These are phyloP conservation scores for Taiozyma onychis DNA, from an alignment of 1,139 yeast genomes.

Conservation along the genomic window DNA sequence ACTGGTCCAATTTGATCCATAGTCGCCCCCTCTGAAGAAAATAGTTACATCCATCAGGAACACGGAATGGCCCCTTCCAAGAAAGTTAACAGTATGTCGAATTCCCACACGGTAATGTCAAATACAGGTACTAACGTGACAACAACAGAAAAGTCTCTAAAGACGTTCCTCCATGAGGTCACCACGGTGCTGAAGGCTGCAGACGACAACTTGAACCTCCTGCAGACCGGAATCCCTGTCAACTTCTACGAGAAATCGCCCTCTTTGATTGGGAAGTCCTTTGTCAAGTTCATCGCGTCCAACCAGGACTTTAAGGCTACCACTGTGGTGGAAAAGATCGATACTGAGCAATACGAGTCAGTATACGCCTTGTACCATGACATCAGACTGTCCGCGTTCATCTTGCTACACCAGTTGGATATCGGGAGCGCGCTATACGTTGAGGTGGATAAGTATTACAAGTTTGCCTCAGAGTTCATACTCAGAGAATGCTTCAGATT, in stretches of 20 bases:
- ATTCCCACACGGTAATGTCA: background rate
- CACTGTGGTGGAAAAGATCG: conserved; percentile 29
- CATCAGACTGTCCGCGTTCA: conserved; percentile 55
- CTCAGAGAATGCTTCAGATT: conserved; percentile 63
- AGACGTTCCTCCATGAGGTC: background rate
- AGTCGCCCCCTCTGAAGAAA: background rate
- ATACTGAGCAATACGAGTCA: conserved; percentile 32
- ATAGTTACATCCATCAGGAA: background rate
- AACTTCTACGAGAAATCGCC: conserved; percentile 18
- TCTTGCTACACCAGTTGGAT: conserved; percentile 41
- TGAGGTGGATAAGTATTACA: conserved; percentile 62
- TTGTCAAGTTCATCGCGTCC: conserved; percentile 4
- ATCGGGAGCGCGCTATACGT: conserved; percentile 55
- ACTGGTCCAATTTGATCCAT: background rate
- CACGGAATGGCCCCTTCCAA: background rate
- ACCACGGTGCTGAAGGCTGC: conserved; percentile 7
- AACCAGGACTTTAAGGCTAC: conserved; percentile 21
- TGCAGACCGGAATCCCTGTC: conserved; percentile 15
- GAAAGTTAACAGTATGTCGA: background rate
- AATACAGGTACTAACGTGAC: background rate
- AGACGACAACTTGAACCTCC: conserved; percentile 10
- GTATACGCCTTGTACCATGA: conserved; percentile 68
- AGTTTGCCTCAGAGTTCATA: conserved; percentile 62
- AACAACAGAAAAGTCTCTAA: background rate
- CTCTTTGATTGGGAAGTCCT: conserved; percentile 11